A percentile compares a stretch with the other conserved stretches of the same genome.
These are phyloP conservation scores for Micractinium sp. DNA, from an alignment of 139 green algal genomes.

Conservation along the genomic window DNA sequence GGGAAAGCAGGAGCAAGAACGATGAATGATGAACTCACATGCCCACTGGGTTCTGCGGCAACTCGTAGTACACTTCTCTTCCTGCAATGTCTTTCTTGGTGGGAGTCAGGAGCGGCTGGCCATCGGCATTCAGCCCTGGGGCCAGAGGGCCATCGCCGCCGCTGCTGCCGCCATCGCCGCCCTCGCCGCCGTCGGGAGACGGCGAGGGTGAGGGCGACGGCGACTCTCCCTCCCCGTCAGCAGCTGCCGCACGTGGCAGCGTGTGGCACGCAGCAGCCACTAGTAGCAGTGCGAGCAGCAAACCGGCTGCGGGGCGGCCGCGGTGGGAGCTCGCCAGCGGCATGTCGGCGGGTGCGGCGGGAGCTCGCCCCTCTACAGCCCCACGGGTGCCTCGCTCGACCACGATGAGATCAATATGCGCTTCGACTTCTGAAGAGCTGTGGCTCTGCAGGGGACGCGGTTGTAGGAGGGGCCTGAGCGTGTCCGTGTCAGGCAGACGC, in stretches of 20 bases:
- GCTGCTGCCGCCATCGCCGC: too few species aligned
- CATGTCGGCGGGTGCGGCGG: neutral
- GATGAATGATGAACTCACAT: neutral
- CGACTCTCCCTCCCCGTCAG: neutral
- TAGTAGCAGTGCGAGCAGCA: neutral
- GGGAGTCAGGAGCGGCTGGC: neutral
- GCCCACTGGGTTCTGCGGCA: neutral
- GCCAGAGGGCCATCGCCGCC: too few species aligned
- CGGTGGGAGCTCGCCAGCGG: neutral
- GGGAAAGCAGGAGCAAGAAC: too few species aligned
- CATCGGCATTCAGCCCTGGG: neutral
- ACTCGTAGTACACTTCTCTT: neutral
- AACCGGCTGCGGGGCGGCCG: neutral
- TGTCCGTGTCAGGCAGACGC: too few species aligned
- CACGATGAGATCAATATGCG: too few species aligned
- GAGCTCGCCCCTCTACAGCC: neutral
- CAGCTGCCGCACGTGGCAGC: neutral
- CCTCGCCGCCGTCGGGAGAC: neutral
- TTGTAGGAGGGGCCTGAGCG: too few species aligned
- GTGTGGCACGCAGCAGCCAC: neutral
- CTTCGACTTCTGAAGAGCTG: too few species aligned
- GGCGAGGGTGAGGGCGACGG: neutral
- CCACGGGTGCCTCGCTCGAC: too few species aligned
- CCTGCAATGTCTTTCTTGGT: neutral
- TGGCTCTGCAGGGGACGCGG: too few species aligned